Percentiles rank a stretch among this genome's conserved stretches.
phyloP scores from a whole-genome alignment of 495 filamentous ascomycete genomes.

The Xylaria palmicola region DNA sequence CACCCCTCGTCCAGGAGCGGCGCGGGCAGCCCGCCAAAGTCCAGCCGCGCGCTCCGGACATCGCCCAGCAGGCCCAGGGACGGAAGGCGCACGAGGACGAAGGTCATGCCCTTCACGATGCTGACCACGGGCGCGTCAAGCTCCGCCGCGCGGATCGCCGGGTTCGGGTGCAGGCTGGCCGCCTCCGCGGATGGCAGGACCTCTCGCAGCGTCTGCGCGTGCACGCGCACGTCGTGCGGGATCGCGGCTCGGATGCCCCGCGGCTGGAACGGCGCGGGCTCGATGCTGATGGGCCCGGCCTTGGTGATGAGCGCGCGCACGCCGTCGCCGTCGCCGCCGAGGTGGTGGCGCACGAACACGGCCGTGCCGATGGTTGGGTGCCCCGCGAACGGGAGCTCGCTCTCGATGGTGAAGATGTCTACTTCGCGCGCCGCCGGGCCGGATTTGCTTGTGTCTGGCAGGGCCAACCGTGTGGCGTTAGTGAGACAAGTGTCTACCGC shows the following conservation, averaged over 20 bases:
- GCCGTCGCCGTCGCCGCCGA: not conserved
- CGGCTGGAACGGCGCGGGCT: conserved; percentile 3
- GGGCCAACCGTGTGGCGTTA: too few species aligned
- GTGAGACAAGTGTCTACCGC: too few species aligned
- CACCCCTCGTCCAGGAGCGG: conserved; percentile 58
- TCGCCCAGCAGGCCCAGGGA: conserved; percentile 42
- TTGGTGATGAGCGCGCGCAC: conserved; percentile 55
- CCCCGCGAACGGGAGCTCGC: conserved; percentile 72
- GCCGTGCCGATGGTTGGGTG: conserved; percentile 76
- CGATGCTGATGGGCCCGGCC: conserved; percentile 54
- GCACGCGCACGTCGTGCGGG: conserved; percentile 66
- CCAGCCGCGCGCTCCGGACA: conserved; percentile 26
- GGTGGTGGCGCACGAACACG: conserved; percentile 46
- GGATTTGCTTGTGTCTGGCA: conserved; percentile 1
- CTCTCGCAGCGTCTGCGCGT: conserved; percentile 38
- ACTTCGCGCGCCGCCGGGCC: conserved; percentile 41
- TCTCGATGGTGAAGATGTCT: conserved; percentile 67
- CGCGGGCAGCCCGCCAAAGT: conserved; percentile 27
- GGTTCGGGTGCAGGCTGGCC: conserved; percentile 23
- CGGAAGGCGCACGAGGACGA: conserved; percentile 54
- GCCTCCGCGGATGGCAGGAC: conserved; percentile 7
- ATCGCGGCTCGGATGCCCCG: conserved; percentile 52
- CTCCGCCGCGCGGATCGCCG: conserved; percentile 32
- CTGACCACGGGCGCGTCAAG: conserved; percentile 53
- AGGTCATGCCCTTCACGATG: conserved; percentile 70